These are phyloP conservation scores for Salix purpurea DNA, from an alignment of 345 rosid species.

Conservation along the genomic window DNA sequence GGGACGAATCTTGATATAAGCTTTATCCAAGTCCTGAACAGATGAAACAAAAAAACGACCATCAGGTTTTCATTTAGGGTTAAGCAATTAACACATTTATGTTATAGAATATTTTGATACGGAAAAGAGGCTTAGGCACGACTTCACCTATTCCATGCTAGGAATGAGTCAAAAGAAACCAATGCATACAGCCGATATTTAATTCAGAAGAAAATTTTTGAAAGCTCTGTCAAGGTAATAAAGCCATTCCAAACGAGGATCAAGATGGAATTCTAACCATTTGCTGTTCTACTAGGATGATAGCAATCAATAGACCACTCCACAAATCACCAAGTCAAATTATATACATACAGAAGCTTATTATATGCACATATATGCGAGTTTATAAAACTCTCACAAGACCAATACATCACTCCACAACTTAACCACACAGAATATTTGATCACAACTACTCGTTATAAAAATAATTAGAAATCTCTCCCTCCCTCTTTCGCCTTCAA, in stretches of 20 bases:
- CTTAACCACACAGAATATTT: neutral
- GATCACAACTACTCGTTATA: neutral
- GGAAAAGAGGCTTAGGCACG: neutral
- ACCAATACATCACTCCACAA: neutral
- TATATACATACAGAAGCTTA: neutral
- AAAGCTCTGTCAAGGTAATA: neutral
- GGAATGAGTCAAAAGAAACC: neutral
- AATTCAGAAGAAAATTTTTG: neutral
- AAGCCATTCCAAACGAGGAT: neutral
- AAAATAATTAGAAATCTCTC: neutral
- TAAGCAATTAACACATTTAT: too few relatives aligned
- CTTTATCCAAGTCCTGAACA: conserved; percentile 45
- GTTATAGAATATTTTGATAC: too few relatives aligned
- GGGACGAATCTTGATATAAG: conserved; percentile 49
- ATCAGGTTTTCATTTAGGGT: neutral
- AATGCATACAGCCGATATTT: neutral
- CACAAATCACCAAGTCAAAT: neutral
- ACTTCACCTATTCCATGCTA: neutral
- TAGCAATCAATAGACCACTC: neutral
- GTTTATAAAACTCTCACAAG: neutral
- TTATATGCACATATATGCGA: neutral
- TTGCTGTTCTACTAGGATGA: neutral
- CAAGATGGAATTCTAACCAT: neutral
- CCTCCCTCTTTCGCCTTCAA: neutral
- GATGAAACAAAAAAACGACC: neutral